Base-by-base conservation (phyloP, 495 filamentous ascomycete species). In the Hyaloscypha hepaticicola region DNA sequence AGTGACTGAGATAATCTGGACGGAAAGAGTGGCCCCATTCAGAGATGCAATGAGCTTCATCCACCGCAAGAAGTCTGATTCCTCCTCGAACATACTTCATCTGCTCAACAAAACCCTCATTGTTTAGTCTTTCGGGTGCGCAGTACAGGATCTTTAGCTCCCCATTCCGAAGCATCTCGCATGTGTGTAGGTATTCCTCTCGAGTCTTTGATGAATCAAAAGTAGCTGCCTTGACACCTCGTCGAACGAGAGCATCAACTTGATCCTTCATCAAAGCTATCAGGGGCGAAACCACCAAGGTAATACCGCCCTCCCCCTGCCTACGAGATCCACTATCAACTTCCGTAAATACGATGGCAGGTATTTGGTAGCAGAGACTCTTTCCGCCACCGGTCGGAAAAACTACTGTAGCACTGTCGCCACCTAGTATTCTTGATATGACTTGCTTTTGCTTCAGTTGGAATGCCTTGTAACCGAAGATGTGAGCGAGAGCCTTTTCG, bases 311-410 rank as follows among this genome's bases (percentile, higher is more conserved):
- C 5, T 70, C 63, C 4, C 60, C 61, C 26, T 69, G 68, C n/a
- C 61, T 65, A 16, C 69, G 51, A 5, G 55, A 64, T 0, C 69
- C 71, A 3, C 70, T 61, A 49, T 85, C 83, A 34, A 78, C 63
- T 57, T 80, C 75, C n/a, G 77, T 72, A 58, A 87, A 83, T 0
- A 78, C 77, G 33, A 86, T 66, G 25, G 82, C 82, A 0, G 84
- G 84, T 49, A 87, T 76, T 74, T 86, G 83, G 59, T 83, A 85
- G 48, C 81, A 80, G 0, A 86, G 72, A 34, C 81, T 85, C 69
- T 86, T 87, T 8, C 84, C 84, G 9, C 82, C 83, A 28, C 83
- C 85, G 6, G 85, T 86, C 1, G 85, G 85, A 62, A 87, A 88
- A 21, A 88, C 69, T 5, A 82, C 81, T 7, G 79, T 71, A 0